phyloP scores from a whole-genome alignment of 164 flowering plant genomes.

The Hamamelis virginiana region DNA sequence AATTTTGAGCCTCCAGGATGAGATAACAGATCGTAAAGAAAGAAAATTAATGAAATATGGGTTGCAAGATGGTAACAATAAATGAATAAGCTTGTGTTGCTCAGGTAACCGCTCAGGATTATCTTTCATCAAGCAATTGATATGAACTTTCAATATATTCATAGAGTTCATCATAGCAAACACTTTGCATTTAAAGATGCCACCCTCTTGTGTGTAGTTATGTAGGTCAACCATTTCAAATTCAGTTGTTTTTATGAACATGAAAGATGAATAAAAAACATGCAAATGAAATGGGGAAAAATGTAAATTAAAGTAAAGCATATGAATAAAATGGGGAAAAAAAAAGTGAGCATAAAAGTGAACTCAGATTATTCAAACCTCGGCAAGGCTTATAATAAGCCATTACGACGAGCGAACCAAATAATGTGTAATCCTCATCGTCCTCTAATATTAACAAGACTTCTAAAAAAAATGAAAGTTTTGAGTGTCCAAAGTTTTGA shows the following conservation, averaged over 20 bases:
- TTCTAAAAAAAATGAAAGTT: background rate
- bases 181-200: background rate
- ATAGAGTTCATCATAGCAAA: conserved; percentile 19
- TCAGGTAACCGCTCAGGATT: conserved; percentile 44
- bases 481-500: background rate
- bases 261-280: background rate
- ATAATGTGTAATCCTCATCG: background rate
- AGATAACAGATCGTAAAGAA: background rate
- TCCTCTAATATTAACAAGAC: background rate
- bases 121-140: conserved; percentile 19
- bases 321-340: background rate
- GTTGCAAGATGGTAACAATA: background rate
- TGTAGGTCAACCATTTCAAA: background rate
- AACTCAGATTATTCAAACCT: background rate
- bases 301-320: too few relatives aligned
- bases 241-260: background rate
- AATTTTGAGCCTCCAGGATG: too few relatives aligned
- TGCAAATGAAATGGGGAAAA: background rate
- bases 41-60: background rate
- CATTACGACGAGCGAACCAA: background rate
- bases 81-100: conserved; percentile 23
- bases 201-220: background rate
- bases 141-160: background rate
- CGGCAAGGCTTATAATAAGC: background rate
- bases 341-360: background rate